These are phyloP conservation scores for Scedosporium apiospermum DNA, from an alignment of 2,329 filamentous ascomycete species.

Conservation along the genomic window DNA sequence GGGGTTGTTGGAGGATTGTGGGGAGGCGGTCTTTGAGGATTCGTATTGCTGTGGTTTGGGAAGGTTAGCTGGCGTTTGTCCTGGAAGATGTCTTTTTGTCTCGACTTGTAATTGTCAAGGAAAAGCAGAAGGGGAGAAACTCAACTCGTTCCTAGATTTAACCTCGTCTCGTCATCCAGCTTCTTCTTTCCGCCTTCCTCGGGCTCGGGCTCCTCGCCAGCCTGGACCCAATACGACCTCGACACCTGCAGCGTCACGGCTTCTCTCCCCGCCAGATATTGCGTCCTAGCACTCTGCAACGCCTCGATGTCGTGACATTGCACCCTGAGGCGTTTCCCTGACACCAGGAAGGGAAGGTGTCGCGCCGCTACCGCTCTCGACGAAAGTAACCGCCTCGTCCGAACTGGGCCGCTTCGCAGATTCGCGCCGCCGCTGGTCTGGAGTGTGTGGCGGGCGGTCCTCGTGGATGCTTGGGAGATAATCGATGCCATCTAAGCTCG, in stretches of 20 bases:
- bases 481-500: background rate
- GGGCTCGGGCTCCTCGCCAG: background rate
- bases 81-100: background rate
- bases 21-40: conserved; percentile 59
- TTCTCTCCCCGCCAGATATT: background rate
- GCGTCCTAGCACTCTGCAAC: background rate
- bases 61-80: background rate
- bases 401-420: background rate
- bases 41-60: conserved; percentile 40
- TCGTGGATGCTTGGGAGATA: background rate
- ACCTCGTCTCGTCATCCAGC: conserved; percentile 1
- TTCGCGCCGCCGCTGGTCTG: background rate
- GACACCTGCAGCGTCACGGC: background rate
- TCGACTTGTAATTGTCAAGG: background rate
- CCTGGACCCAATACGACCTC: conserved; percentile 1
- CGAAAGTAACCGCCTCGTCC: background rate
- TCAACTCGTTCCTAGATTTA: conserved; percentile 4
- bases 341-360: background rate
- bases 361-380: background rate
- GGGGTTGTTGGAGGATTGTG: conserved; percentile 54
- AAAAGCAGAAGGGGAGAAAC: background rate
- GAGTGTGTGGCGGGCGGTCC: background rate
- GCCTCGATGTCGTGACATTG: background rate
- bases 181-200: conserved; percentile 5
- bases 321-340: background rate